phyloP scores from a whole-genome alignment of 225 moss, liverwort and hornwort genomes.

The Physcomitrium patens region DNA sequence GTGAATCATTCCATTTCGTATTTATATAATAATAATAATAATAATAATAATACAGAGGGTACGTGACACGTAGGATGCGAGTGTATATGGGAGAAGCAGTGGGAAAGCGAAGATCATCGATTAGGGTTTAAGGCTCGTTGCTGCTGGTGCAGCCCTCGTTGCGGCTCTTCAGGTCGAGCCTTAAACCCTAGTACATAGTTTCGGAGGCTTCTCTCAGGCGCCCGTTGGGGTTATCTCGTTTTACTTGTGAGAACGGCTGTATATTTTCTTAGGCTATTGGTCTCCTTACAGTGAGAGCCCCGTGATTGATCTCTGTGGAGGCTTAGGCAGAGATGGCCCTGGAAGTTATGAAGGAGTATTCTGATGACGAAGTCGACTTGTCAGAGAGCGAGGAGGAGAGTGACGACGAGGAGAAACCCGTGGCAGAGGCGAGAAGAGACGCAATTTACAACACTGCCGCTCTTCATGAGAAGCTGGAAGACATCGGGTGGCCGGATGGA shows the following conservation, averaged over 20 bases:
- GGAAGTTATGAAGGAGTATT: slow-evolving; percentile 50
- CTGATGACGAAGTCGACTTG: slow-evolving; percentile 63
- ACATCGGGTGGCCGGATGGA: slow-evolving; percentile 85
- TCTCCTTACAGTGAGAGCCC: no score
- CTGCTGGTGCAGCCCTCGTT: background rate
- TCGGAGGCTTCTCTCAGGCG: background rate
- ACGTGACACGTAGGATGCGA: background rate
- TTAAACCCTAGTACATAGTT: slow-evolving; percentile 25
- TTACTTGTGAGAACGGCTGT: no score
- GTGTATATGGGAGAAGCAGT: no score
- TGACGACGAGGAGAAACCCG: slow-evolving; percentile 68
- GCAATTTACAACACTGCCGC: slow-evolving; percentile 76
- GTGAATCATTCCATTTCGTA: no score
- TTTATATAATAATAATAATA: no score
- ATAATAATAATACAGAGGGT: no score
- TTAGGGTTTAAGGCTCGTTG: slow-evolving; percentile 30
- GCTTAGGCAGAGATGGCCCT: slow-evolving; percentile 24
- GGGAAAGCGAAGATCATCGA: background rate
- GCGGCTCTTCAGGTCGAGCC: background rate
- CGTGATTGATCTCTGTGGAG: background rate
- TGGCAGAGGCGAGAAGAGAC: slow-evolving; percentile 72
- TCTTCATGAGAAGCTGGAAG: slow-evolving; percentile 93
- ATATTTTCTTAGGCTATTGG: background rate
- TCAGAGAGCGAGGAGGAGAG: slow-evolving; percentile 65
- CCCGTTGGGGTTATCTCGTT: background rate